These are phyloP conservation scores for Elsinoe arachidis DNA, from an alignment of 2,329 filamentous ascomycete genomes.

Conservation along the genomic window DNA sequence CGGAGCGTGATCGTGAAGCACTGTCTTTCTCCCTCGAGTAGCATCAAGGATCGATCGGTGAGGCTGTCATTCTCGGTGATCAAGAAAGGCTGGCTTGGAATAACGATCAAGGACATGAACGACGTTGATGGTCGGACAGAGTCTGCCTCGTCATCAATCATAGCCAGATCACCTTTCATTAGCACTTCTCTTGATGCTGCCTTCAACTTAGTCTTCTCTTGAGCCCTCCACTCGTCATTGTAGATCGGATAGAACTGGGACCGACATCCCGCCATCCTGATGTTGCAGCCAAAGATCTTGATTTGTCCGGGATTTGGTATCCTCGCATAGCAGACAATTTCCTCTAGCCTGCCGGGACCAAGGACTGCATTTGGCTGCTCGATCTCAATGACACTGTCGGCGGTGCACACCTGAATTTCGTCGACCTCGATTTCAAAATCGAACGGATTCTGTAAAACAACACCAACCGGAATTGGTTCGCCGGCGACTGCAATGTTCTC, in stretches of 20 bases:
- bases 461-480: conserved; percentile 66
- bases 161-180: conserved; percentile 32
- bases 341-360: conserved; percentile 75
- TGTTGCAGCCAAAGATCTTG: conserved; percentile 65
- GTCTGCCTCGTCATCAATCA: conserved; percentile 12
- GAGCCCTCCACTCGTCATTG: conserved; percentile 62
- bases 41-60: conserved; percentile 78
- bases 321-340: conserved; percentile 60
- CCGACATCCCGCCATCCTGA: conserved; percentile 73
- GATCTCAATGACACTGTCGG: conserved; percentile 64
- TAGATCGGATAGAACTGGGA: conserved; percentile 81
- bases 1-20: conserved; percentile 69
- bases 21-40: conserved; percentile 80
- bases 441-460: conserved; percentile 88
- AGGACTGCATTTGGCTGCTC: conserved; percentile 57
- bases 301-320: conserved; percentile 60
- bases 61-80: conserved; percentile 67
- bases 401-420: conserved; percentile 63
- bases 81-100: conserved; percentile 69
- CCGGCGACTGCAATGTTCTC: conserved; percentile 63
- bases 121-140: conserved; percentile 25
- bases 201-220: conserved; percentile 66
- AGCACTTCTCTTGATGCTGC: conserved; percentile 45
- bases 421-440: conserved; percentile 90
- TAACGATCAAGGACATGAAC: conserved; percentile 60